Conservation (phyloP, 306 rosid species). For the Luffa acutangula region DNA sequence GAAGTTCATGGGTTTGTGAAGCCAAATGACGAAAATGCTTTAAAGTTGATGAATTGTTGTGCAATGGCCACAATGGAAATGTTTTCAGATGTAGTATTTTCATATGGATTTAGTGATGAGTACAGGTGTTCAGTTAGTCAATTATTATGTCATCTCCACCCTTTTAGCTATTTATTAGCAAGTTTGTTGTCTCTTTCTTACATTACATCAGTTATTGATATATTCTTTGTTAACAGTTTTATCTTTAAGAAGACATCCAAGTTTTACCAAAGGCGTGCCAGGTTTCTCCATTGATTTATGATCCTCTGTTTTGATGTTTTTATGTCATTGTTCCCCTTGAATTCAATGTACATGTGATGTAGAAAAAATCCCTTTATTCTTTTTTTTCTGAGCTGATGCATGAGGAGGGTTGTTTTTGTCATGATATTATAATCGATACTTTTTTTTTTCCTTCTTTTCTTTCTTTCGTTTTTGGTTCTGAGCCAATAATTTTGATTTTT, state of each 20-base stretch:
- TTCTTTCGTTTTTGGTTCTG: not conserved
- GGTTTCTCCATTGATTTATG: constrained; percentile 15
- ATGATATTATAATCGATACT: not conserved
- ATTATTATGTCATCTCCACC: not conserved
- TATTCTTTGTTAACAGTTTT: constrained; percentile 30
- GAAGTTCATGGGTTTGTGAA: constrained; percentile 42
- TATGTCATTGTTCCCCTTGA: not conserved
- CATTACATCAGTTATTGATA: not conserved
- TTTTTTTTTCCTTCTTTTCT: not conserved
- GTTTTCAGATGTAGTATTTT: constrained; percentile 50
- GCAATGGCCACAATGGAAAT: constrained; percentile 43
- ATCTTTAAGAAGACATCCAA: constrained; percentile 60
- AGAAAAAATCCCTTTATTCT: not conserved
- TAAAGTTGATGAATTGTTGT: constrained; percentile 67
- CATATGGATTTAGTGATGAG: constrained; percentile 68
- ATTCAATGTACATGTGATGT: not conserved
- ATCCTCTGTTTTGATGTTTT: not conserved
- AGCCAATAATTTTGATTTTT: not conserved
- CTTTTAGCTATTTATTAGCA: not conserved
- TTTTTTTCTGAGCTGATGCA: not conserved
- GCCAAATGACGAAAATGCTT: constrained; percentile 43
- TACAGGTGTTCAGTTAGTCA: constrained; percentile 28
- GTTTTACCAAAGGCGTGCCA: constrained; percentile 62
- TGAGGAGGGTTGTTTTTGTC: not conserved
- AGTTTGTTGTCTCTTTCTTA: not conserved